Percentiles rank a stretch among this genome's conserved stretches.
Conservation (phyloP, 164 flowering plant species). For the Nymphaea colorata region DNA sequence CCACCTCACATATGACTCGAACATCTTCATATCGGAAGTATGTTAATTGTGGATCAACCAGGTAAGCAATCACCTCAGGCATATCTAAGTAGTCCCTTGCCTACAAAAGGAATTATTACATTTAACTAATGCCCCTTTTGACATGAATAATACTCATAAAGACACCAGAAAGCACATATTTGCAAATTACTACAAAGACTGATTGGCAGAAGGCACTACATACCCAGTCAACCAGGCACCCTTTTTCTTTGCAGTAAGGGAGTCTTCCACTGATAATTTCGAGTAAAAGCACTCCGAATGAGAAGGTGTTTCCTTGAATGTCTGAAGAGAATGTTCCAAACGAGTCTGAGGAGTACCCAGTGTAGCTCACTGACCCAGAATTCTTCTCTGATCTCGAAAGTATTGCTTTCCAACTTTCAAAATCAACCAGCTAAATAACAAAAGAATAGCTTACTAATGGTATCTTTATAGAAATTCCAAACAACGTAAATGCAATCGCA, state of each 20-base stretch:
- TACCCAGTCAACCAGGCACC: slow-evolving; percentile 63
- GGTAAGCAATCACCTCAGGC: slow-evolving; percentile 51
- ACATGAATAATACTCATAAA: not conserved
- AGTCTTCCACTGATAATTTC: slow-evolving; percentile 82
- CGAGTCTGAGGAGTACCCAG: slow-evolving; percentile 12
- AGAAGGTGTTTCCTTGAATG: slow-evolving; percentile 49
- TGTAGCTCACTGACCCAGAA: slow-evolving; percentile 38
- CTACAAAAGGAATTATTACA: slow-evolving; percentile 23
- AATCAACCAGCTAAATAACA: slow-evolving; percentile 66
- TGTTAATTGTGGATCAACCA: slow-evolving; percentile 76
- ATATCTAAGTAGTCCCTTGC: slow-evolving; percentile 62
- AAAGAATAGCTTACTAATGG: not conserved
- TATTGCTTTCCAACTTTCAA: slow-evolving; percentile 84
- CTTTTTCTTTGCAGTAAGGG: slow-evolving; percentile 50
- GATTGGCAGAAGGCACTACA: not conserved
- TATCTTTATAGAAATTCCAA: not conserved
- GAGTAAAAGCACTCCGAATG: slow-evolving; percentile 66
- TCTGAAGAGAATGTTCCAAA: slow-evolving; percentile 13
- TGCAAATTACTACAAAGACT: not conserved
- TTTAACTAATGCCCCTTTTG: not conserved
- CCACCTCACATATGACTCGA: slow-evolving; percentile 60
- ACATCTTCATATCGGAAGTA: slow-evolving; percentile 63
- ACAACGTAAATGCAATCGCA: not conserved
- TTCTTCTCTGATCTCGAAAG: slow-evolving; percentile 69
- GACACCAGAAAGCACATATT: not conserved